Conservation (phyloP, 345 rosid species). For the Murraya koenigii region DNA sequence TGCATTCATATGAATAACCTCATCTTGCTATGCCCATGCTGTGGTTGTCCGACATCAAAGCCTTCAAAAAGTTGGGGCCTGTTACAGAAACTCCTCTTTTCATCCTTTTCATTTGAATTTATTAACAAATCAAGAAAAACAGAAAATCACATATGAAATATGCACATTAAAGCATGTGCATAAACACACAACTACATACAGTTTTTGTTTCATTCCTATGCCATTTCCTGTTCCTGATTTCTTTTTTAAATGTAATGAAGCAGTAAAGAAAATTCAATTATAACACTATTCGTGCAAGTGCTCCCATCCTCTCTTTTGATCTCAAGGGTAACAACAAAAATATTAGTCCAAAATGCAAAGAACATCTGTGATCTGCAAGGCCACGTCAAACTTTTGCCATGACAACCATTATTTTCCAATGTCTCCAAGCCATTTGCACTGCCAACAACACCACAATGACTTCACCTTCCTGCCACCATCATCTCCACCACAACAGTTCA, state of each 20-base stretch:
- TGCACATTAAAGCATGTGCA: not conserved
- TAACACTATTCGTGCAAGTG: not conserved
- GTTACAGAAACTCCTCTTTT: not conserved
- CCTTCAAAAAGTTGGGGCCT: not conserved
- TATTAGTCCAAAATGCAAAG: not conserved
- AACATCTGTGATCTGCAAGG: not conserved
- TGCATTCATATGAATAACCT: not conserved
- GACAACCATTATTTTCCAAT: not conserved
- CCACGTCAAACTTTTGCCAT: not conserved
- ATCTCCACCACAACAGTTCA: not conserved
- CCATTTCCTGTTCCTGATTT: not conserved
- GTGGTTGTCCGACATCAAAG: not conserved
- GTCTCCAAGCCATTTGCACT: not conserved
- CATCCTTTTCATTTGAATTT: not conserved
- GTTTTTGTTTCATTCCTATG: not conserved
- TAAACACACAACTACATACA: not conserved
- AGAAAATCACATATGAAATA: not conserved
- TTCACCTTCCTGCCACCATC: not conserved
- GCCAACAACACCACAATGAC: not conserved
- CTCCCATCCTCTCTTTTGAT: not conserved
- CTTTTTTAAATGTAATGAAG: not conserved
- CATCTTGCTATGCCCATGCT: not conserved
- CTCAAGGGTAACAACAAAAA: not conserved
- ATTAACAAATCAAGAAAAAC: not conserved
- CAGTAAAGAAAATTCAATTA: not conserved